These are phyloP conservation scores for Esteya vermicola DNA, from an alignment of 2,329 filamentous ascomycete genomes.

Conservation along the genomic window DNA sequence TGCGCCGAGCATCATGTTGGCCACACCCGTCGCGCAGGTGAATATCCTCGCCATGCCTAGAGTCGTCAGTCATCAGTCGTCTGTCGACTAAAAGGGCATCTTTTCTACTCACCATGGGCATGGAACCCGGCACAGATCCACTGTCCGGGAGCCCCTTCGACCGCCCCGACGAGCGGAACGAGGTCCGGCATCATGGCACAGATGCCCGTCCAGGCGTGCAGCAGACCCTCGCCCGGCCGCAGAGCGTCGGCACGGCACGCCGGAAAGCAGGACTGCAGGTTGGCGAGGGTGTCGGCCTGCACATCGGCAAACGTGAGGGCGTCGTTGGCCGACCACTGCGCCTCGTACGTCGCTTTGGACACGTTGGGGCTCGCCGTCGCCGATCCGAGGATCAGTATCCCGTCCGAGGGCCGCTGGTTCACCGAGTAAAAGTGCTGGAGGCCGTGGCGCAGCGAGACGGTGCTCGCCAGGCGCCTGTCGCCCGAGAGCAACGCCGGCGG, in stretches of 20 bases:
- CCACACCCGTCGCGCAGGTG: constrained; percentile 1
- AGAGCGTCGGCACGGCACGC: constrained; percentile 17
- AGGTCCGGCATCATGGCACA: constrained; percentile 31
- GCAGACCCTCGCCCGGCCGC: constrained; percentile 28
- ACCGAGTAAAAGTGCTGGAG: constrained; percentile 33
- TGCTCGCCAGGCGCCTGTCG: constrained; percentile 18
- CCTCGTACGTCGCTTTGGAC: constrained; percentile 15
- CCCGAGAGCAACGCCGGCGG: constrained; percentile 22
- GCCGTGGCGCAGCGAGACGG: constrained; percentile 29
- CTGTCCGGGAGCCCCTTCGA: constrained; percentile 26
- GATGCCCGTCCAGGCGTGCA: constrained; percentile 32
- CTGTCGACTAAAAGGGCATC: too few species aligned
- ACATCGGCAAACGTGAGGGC: constrained; percentile 21
- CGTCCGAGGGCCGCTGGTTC: constrained; percentile 28
- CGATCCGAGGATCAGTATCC: constrained; percentile 26
- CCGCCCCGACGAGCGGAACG: constrained; percentile 28
- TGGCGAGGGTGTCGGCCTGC: constrained; percentile 23
- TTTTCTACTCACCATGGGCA: constrained; percentile 24
- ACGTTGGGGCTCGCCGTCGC: constrained; percentile 25
- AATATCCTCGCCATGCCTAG: constrained; percentile 4
- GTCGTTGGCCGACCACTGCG: constrained; percentile 23
- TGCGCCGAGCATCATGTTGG: not conserved
- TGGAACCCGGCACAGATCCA: constrained; percentile 36
- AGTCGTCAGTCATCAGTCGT: too few species aligned
- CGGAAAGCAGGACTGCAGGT: constrained; percentile 20